These are phyloP conservation scores for Maudiozyma serrabonitensis DNA, from an alignment of 805 yeast species.

Conservation along the genomic window DNA sequence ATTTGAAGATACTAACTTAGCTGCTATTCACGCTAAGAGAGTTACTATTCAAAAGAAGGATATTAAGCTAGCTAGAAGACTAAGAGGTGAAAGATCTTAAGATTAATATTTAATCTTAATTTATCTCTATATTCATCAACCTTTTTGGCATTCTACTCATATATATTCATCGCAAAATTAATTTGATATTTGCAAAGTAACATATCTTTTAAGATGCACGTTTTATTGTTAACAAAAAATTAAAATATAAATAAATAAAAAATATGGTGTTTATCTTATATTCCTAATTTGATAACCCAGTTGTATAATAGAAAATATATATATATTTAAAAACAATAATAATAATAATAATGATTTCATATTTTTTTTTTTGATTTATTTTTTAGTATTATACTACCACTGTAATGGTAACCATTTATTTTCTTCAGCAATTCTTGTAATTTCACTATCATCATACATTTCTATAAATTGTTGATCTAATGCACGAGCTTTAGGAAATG, in stretches of 20 bases:
- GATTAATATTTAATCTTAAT: neutral
- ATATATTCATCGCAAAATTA: neutral
- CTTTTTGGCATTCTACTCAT: conserved; percentile 1
- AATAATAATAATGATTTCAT: neutral
- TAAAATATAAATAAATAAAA: neutral
- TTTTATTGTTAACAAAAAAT: neutral
- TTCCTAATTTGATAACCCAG: too few species aligned
- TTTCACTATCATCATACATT: conserved; percentile 61
- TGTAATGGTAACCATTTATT: conserved; percentile 55
- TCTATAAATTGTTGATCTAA: conserved; percentile 94
- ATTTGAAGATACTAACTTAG: conserved; percentile 96
- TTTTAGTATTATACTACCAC: conserved; percentile 38
- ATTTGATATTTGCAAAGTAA: neutral
- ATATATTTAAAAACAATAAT: neutral
- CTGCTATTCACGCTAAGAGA: conserved; percentile 98
- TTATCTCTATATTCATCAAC: neutral
- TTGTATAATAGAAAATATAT: neutral
- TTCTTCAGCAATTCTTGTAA: conserved; percentile 43
- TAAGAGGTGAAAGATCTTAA: conserved; percentile 91
- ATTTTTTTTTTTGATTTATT: neutral
- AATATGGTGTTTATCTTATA: too few species aligned
- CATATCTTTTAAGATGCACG: neutral
- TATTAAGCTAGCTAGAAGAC: conserved; percentile 94
- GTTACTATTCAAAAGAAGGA: conserved; percentile 98
- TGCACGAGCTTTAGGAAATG: conserved; percentile 91